A percentile compares a stretch with the other conserved stretches of the same genome.
These are phyloP conservation scores for Zoysia pacifica DNA, from an alignment of 176 grass and related monocot genomes.

Conservation along the genomic window DNA sequence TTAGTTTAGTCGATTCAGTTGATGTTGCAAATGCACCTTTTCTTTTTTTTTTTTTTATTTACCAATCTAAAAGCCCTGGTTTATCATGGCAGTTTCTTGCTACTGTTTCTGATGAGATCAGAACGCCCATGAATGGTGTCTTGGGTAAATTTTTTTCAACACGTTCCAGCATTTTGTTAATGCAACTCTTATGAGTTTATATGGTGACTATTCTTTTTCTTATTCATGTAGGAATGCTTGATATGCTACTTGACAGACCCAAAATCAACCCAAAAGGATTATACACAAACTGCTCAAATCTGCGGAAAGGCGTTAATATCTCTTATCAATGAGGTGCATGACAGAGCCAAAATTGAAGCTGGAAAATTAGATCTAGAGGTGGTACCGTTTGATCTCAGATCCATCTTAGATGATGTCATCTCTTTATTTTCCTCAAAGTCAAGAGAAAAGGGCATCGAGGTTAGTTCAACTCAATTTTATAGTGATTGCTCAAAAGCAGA, in stretches of 20 bases:
- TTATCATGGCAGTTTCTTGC: slow-evolving; percentile 85
- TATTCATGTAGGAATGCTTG: slow-evolving; percentile 77
- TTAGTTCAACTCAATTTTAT: slow-evolving; percentile 27
- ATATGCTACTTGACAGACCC: slow-evolving; percentile 90
- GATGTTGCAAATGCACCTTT: background rate
- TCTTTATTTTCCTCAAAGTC: slow-evolving; percentile 81
- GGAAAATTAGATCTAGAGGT: slow-evolving; percentile 81
- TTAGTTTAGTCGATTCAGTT: slow-evolving; percentile 14
- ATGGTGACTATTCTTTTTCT: slow-evolving; percentile 17
- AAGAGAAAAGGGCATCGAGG: slow-evolving; percentile 89
- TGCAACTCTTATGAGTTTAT: slow-evolving; percentile 16
- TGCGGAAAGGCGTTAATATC: slow-evolving; percentile 93
- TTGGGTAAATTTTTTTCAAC: slow-evolving; percentile 59
- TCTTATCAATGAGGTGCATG: slow-evolving; percentile 96
- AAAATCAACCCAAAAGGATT: slow-evolving; percentile 82
- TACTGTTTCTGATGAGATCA: slow-evolving; percentile 99
- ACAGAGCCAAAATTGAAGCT: slow-evolving; percentile 97
- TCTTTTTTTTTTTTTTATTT: background rate
- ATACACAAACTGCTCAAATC: slow-evolving; percentile 85
- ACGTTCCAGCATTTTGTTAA: background rate
- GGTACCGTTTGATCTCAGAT: slow-evolving; percentile 79
- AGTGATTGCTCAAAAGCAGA: background rate
- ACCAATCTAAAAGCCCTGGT: slow-evolving; percentile 28
- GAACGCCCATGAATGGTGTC: slow-evolving; percentile 99
- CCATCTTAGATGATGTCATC: slow-evolving; percentile 88